Percentiles rank a stretch among this genome's conserved stretches.
Conservation (phyloP, 78 protist genomes). For the Anaeramoeba flamelloides region DNA sequence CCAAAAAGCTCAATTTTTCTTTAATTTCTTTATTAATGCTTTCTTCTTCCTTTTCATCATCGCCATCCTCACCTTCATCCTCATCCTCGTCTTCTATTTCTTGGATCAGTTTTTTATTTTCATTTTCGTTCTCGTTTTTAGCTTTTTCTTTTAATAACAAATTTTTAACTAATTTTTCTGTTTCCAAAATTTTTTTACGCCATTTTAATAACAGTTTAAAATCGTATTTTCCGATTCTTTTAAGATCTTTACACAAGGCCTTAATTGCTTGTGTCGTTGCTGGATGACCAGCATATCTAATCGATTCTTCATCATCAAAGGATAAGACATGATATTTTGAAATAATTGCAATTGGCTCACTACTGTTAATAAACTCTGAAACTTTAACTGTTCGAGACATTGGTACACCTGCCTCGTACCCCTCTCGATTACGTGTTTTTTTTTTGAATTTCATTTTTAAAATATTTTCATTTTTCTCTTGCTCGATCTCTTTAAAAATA, state of each 20-base stretch:
- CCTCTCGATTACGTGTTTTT: conserved; percentile 20
- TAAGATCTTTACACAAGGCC: conserved; percentile 35
- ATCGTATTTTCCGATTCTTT: conserved; percentile 58
- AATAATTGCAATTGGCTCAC: conserved; percentile 12
- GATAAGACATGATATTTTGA: neutral
- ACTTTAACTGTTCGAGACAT: neutral
- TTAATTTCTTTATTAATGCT: neutral
- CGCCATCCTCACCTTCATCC: neutral
- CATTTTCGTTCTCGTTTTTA: neutral
- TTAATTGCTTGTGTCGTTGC: conserved; percentile 53
- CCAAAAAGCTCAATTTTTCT: too few relatives aligned
- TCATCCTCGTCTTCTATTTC: neutral
- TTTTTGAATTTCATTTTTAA: neutral
- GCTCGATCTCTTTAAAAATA: conserved; percentile 50
- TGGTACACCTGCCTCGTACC: conserved; percentile 40
- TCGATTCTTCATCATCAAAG: conserved; percentile 6
- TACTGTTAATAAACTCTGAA: neutral
- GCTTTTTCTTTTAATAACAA: neutral
- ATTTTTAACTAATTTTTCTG: conserved; percentile 8
- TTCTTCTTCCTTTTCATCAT: neutral
- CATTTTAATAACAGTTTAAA: conserved; percentile 47
- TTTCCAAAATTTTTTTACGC: conserved; percentile 24
- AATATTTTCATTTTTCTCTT: neutral
- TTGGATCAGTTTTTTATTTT: neutral
- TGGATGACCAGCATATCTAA: conserved; percentile 7